phyloP scores from a whole-genome alignment of 257 asterid genomes.

The Solanum dulcamara region DNA sequence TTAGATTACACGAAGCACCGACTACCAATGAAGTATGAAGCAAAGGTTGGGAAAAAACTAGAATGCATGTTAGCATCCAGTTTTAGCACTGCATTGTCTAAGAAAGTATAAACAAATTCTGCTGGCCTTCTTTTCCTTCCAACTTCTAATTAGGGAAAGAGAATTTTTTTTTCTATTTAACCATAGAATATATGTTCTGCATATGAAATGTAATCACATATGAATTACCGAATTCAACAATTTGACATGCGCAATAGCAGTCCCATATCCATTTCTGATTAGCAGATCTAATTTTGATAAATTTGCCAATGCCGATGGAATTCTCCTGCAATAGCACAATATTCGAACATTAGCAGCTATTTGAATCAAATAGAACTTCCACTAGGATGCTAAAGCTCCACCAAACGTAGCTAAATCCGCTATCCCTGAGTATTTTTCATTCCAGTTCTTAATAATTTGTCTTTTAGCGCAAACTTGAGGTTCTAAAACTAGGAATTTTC shows the following conservation, averaged over 20 bases:
- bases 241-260: constrained; percentile 49
- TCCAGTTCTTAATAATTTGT: neutral
- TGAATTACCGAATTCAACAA: constrained; percentile 50
- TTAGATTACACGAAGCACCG: neutral
- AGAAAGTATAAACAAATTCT: neutral
- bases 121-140: neutral
- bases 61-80: neutral
- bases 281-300: constrained; percentile 58
- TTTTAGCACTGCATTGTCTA: neutral
- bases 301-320: constrained; percentile 57
- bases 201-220: neutral
- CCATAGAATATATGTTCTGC: neutral
- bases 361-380: neutral
- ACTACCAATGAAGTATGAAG: neutral
- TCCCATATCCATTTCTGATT: constrained; percentile 73
- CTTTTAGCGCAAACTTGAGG: neutral
- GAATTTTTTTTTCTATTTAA: neutral
- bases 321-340: constrained; percentile 43
- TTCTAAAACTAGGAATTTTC: neutral
- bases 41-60: neutral
- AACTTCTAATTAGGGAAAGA: neutral
- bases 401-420: neutral
- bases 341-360: neutral
- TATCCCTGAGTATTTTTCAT: neutral
- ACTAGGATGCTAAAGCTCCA: neutral